Conservation (phyloP, 1,284 basidiomycete genomes). For the Rugosomyces carneus region DNA sequence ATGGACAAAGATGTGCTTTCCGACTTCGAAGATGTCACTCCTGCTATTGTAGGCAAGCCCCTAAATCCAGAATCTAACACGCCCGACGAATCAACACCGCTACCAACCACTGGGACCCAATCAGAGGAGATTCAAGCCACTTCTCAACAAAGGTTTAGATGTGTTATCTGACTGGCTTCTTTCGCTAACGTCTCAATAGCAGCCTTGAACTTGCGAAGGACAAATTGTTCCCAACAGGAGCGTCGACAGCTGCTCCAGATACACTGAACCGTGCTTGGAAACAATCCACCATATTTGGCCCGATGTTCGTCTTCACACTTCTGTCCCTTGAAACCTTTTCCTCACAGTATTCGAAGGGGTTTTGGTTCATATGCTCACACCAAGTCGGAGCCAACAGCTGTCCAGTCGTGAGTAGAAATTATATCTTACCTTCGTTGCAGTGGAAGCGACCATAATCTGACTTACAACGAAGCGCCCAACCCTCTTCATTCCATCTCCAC, state of each 20-base stretch:
- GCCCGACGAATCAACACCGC: neutral
- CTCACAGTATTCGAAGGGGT: constrained; percentile 22
- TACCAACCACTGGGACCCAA: neutral
- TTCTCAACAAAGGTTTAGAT: constrained; percentile 18
- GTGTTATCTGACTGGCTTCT: neutral
- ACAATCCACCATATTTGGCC: constrained; percentile 49
- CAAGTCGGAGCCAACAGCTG: constrained; percentile 2
- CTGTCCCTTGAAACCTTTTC: constrained; percentile 3
- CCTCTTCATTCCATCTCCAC: constrained; percentile 30
- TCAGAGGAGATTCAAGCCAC: constrained; percentile 3
- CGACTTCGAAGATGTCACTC: constrained; percentile 50
- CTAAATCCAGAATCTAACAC: neutral
- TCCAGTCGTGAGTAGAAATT: constrained; percentile 19
- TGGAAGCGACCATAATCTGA: neutral
- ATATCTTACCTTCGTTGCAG: neutral
- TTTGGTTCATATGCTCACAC: constrained; percentile 23
- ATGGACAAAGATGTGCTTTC: constrained; percentile 33
- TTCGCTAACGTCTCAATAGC: constrained; percentile 5
- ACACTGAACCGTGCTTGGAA: constrained; percentile 23
- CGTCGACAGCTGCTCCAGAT: constrained; percentile 15
- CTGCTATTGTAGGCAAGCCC: neutral
- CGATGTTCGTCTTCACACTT: constrained; percentile 36
- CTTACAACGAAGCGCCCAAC: neutral
- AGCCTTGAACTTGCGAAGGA: constrained; percentile 39
- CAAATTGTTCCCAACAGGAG: constrained; percentile 37